Base-by-base conservation (phyloP, 768 basidiomycete species). In the Suillus variegatus region DNA sequence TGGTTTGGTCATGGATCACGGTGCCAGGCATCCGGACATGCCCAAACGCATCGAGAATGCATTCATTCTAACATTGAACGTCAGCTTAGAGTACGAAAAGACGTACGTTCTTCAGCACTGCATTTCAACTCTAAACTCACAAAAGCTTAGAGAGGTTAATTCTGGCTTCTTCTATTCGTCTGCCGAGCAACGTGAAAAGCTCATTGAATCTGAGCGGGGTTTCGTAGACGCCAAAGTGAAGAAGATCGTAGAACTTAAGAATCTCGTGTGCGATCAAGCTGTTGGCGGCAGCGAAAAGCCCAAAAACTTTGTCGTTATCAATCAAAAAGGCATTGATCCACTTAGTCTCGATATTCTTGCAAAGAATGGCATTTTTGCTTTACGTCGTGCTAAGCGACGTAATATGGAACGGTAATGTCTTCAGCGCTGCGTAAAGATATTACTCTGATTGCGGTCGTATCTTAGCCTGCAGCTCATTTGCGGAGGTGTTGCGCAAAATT, bases 161-260 rank as follows among this genome's bases (percentile, higher is more conserved):
- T 98, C 97, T 43, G 90, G 95, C 32, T 99, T 99, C 86, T 99
- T 98, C 84, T 99, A 99, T 81, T 97, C 96, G 4, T 95, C 95
- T 2, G 91, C 97, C 20, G 97, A 97, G 75, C 97, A 99, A 78
- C 90, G 97, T 46, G 97, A 99, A 79, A 98, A 98, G 80, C 89
- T 99, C 20, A 95, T 99, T 65, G 97, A 99, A 78, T 95, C 96
- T 6, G 97, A 99, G 76, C 87, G 97, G 62, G 86, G 86, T 67
- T 97, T 97, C 76, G 91, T 95, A 49, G 97, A 99, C 76, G 91
- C 87, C 46, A 97, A 96, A 78, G 88, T 97, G 66, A 90, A 89
- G 80, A 99, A 98, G 79, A 95, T 99, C 66, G 89, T 99, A 64
- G 95, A 96, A 69, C 87, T 99, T 71, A 99, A 99, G 80, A 94